Conservation (phyloP, 106 monocot genomes). For the Agapanthus africanus region DNA sequence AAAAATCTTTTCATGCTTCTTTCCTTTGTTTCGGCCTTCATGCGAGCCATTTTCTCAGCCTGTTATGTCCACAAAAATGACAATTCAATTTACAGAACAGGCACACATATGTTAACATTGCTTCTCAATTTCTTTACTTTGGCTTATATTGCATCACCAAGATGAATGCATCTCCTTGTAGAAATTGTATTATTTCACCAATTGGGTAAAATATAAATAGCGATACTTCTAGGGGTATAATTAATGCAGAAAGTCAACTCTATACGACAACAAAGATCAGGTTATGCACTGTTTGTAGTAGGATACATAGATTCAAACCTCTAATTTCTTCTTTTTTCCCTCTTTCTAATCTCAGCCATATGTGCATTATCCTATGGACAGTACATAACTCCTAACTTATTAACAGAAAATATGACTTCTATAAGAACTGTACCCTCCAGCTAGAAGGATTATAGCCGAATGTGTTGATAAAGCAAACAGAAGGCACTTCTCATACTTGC, state of each 20-base stretch:
- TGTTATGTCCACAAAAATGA: constrained; percentile 20
- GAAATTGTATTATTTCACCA: too few relatives aligned
- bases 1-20: constrained; percentile 74
- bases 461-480: background rate
- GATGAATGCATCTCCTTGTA: background rate
- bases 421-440: too few relatives aligned
- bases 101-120: background rate
- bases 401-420: background rate
- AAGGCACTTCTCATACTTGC: constrained; percentile 16
- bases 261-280: too few relatives aligned
- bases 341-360: too few relatives aligned
- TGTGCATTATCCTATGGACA: too few relatives aligned
- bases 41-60: constrained; percentile 48
- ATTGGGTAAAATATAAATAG: too few relatives aligned
- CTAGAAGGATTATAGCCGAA: background rate
- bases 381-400: background rate
- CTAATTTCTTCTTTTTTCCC: too few relatives aligned
- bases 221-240: too few relatives aligned
- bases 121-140: background rate
- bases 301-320: too few relatives aligned
- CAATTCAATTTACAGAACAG: background rate
- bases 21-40: constrained; percentile 76
- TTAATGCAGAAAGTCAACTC: too few relatives aligned
- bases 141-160: background rate
- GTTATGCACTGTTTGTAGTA: too few relatives aligned